Base-by-base conservation (phyloP, 2,329 filamentous ascomycete genomes). In the Zalaria sp. region DNA sequence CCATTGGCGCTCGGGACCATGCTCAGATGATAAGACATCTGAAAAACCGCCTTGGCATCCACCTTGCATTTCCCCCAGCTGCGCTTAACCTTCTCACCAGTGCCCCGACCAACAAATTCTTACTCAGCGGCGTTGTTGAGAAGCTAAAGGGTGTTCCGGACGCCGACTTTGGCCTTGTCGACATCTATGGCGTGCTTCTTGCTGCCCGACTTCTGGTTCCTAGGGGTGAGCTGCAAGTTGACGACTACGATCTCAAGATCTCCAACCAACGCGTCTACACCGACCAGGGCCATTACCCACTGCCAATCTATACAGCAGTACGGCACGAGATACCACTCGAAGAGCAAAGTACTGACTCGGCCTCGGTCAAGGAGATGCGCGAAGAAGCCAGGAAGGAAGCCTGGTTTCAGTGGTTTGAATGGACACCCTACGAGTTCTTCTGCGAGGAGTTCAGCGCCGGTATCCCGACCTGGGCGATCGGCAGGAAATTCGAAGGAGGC, bases 401-500 rank as follows among this genome's bases (percentile, higher is more conserved):
- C 2, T 96, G 88, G 84, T 98, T 96, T 53, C 89, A 98, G 53
- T 96, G 91, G 89, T 95, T 91, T 51, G 91, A 98, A 55, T 82
- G 89, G 53, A 93, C 86, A 0, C 89, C 89, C 0, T 95, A 93
- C 55, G 89, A 96, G 58, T 81, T 95, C 57, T 95, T 91, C 60
- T 94, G 87, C 51, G 89, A 96, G 60, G 89, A 95, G 55, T 79
- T 94, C 39, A 73, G 74, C 25, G 87, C 89, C 2, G 89, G 91
- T 3, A 95, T 98, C 46, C 91, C 91, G 0, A 94, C 85, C 0
- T 98, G 89, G 87, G 84, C 87, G 5, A 67, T 96, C 45, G 91
- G 91, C 3, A 75, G 91, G 37, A 79, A 74, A 44, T 98, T 95
- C 59, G 67, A 83, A 29, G 70, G 75, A 34, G 91, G 91, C 11